Evolutionary conservation across 2,329 filamentous ascomycete genomes (phyloP), one percentile per base, ranked within the genome.

Genomic region (Fusarium gaditjirri): DNA sequence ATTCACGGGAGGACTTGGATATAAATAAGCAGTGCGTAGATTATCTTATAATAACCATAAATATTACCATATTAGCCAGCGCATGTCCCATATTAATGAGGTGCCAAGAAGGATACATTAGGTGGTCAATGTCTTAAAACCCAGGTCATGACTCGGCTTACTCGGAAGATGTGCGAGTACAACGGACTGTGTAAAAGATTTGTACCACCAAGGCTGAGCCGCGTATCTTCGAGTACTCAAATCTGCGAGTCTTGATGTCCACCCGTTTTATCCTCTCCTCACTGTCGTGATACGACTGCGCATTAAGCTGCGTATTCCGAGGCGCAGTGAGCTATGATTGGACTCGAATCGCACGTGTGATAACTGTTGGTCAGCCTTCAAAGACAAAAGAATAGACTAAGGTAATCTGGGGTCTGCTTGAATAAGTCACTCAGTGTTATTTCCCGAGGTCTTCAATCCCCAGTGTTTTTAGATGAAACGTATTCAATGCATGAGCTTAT

Each of bases 291-390:
- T 25, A 56, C 33, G 47, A 44, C 57, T 61, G 52, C 61, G 43
- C 47, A 39, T 42, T 42, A 41, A 50, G 31, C 68, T 72, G 69
- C 71, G 71, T 70, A 60, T 67, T 55, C 59, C 41, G 72, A 61
- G 72, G 72, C 72, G 72, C 72, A 74, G 65, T 39, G 27, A 25
- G 23, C 31, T 29, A 49, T 57, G 63, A 71, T 68, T 71, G 68
- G 58, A 35, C 35, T 38, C 25, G 29, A 19, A 35, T 42, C 55
- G 50, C 70, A 73, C 56, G 71, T 69, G 68, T 27, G 53, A 43
- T 23, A 36, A 41, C 27, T 39, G 60, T 66, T 72, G 68, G 71
- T 53, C 54, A 68, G 70, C 63, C 38, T 42, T 44, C 44, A 10
- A 17, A 31, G 31, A 62, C 47, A 23, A 39, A 23, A 39, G 16